Conservation (phyloP, 495 filamentous ascomycete genomes). For the Podospora sp. region DNA sequence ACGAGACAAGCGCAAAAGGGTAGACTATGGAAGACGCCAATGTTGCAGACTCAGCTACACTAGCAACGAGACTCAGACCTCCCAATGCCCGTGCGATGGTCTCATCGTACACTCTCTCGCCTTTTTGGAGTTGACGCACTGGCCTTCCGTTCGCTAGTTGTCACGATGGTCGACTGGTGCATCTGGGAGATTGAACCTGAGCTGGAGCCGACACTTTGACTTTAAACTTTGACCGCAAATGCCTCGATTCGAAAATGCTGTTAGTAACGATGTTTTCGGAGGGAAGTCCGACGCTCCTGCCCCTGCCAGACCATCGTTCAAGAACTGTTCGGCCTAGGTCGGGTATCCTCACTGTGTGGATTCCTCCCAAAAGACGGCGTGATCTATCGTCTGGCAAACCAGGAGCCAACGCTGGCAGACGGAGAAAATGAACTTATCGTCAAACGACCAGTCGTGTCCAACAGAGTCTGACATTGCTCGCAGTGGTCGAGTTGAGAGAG, state of each 20-base stretch:
- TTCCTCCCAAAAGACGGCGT: not conserved
- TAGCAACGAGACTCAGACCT: not conserved
- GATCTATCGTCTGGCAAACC: slow-evolving; percentile 1
- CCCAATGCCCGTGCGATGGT: not conserved
- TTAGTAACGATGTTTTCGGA: not conserved
- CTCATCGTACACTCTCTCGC: not conserved
- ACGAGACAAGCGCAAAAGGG: slow-evolving; percentile 11
- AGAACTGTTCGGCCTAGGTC: not conserved
- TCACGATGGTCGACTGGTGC: not conserved
- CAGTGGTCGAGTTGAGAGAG: not conserved
- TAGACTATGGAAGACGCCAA: not conserved
- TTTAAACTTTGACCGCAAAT: not conserved
- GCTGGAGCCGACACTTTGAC: not conserved
- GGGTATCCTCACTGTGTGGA: not conserved
- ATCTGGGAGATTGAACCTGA: slow-evolving; percentile 1
- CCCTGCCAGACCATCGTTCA: not conserved
- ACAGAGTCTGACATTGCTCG: slow-evolving; percentile 1
- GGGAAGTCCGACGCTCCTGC: not conserved
- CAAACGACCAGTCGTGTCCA: slow-evolving; percentile 4
- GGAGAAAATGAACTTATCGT: not conserved
- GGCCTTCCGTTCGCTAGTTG: not conserved
- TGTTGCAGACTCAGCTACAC: not conserved
- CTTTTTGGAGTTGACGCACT: not conserved
- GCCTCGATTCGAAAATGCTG: too few species aligned
- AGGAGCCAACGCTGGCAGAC: not conserved